Evolutionary conservation across 1,139 yeast genomes (phyloP).

Genomic region (Blastobotrys capitulatus): DNA sequence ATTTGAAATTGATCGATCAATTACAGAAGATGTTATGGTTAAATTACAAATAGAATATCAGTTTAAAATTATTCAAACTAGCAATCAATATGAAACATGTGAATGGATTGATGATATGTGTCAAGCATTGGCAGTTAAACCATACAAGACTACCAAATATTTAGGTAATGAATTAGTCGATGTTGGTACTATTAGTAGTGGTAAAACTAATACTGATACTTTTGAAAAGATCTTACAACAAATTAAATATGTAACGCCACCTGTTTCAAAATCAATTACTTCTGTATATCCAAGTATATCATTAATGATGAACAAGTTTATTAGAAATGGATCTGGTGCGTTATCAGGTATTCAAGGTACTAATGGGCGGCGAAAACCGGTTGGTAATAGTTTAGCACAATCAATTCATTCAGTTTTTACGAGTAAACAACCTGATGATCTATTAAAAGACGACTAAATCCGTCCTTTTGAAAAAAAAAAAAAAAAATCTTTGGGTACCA

Average conservation of each 20-base stretch:
- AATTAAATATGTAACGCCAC: slow-evolving; percentile 43
- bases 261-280: slow-evolving; percentile 17
- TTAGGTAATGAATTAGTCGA: slow-evolving; percentile 34
- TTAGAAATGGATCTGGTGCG: slow-evolving; percentile 19
- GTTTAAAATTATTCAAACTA: slow-evolving; percentile 21
- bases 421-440: slow-evolving; percentile 20
- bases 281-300: slow-evolving; percentile 19
- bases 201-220: slow-evolving; percentile 38
- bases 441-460: not conserved
- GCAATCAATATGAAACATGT: slow-evolving; percentile 18
- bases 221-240: slow-evolving; percentile 40
- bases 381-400: slow-evolving; percentile 19
- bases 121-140: slow-evolving; percentile 21
- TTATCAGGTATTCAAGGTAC: slow-evolving; percentile 17
- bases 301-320: slow-evolving; percentile 17
- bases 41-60: slow-evolving; percentile 17
- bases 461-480: too few relatives aligned
- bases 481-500: not conserved
- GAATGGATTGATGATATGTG: slow-evolving; percentile 24
- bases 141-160: slow-evolving; percentile 19
- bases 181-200: slow-evolving; percentile 40
- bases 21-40: slow-evolving; percentile 10
- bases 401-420: slow-evolving; percentile 19
- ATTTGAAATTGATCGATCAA: not conserved
- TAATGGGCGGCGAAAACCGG: slow-evolving; percentile 7